Conservation (phyloP, 164 flowering plant species). For the Vitis vinifera region ASM3070453v1 NC_081819.1:23317001-23317500, state of each 20-base stretch:
- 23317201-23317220: no score
- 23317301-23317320: not conserved
- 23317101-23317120: no score
- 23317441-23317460: not conserved
- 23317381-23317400: constrained; percentile 83
- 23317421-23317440: constrained; percentile 3
- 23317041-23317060: not conserved
- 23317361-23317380: constrained; percentile 86
- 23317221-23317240: no score
- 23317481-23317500: no score
- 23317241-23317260: no score
- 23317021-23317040: not conserved
- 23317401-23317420: constrained; percentile 93
- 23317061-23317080: not conserved
- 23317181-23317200: no score
- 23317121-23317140: no score
- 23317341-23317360: constrained; percentile 46
- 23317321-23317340: not conserved
- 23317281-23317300: not conserved
- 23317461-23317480: not conserved
- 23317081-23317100: not conserved
- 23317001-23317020: not conserved
- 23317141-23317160: no score
- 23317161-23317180: no score
- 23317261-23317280: no score